Evolutionary conservation across 768 basidiomycete species (phyloP).

Genomic region (Goffeauzyma gilvescens): DNA sequence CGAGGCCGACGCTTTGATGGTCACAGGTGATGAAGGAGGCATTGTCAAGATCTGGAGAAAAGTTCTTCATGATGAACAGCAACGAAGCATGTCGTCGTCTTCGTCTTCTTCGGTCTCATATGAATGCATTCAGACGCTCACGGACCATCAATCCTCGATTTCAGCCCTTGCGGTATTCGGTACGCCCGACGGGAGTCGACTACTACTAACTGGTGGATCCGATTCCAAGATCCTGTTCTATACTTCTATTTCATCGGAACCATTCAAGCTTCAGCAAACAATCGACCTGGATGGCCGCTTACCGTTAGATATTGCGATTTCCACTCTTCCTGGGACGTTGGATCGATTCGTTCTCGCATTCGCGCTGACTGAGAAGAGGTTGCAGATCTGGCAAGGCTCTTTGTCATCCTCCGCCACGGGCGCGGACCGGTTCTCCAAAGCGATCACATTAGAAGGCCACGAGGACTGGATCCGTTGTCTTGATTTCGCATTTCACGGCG

Average conservation of each 20-base stretch:
- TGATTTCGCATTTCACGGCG: conserved; percentile 40
- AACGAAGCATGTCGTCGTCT: conserved; percentile 14
- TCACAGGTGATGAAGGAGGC: conserved; percentile 63
- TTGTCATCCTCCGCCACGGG: too few species aligned
- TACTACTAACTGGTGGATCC: conserved; percentile 60
- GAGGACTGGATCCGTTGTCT: conserved; percentile 88
- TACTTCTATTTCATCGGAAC: conserved; percentile 13
- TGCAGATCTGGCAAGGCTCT: conserved; percentile 72
- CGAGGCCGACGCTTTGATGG: too few species aligned
- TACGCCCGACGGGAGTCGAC: conserved; percentile 12
- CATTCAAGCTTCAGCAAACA: conserved; percentile 37
- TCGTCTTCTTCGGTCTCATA: conserved; percentile 13
- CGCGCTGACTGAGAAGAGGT: conserved; percentile 57
- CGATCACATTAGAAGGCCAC: conserved; percentile 44
- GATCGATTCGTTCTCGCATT: conserved; percentile 59
- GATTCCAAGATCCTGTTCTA: conserved; percentile 38
- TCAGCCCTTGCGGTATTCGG: conserved; percentile 42
- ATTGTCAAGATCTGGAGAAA: conserved; percentile 45
- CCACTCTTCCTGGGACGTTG: conserved; percentile 46
- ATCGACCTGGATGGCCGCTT: conserved; percentile 51
- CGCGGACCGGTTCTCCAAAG: conserved; percentile 36
- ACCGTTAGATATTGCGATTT: conserved; percentile 51
- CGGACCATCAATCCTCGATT: conserved; percentile 51
- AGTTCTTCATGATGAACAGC: neutral
- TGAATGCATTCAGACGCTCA: conserved; percentile 29